Conservation (phyloP, 2,329 filamentous ascomycete genomes). For the Fusarium sp. region DNA sequence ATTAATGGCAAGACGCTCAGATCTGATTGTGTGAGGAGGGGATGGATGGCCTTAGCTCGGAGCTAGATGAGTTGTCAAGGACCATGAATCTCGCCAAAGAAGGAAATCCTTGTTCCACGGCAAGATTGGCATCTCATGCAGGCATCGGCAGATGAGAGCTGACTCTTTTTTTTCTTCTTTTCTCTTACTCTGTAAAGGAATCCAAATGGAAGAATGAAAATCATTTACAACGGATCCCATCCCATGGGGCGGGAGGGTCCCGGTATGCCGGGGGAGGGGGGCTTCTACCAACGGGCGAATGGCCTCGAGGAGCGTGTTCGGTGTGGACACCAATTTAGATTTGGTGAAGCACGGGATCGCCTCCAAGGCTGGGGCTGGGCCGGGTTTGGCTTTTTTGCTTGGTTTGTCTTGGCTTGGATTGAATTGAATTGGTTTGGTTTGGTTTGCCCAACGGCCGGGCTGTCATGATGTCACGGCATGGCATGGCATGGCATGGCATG, state of each 20-base stretch:
- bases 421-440: conserved; percentile 2
- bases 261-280: conserved; percentile 4
- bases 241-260: background rate
- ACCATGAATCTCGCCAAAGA: conserved; percentile 18
- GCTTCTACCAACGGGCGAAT: conserved; percentile 18
- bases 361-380: conserved; percentile 3
- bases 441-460: conserved; percentile 2
- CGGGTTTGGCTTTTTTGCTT: background rate
- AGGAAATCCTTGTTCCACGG: conserved; percentile 17
- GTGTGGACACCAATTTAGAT: conserved; percentile 39
- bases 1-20: conserved; percentile 24
- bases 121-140: conserved; percentile 38
- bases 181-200: conserved; percentile 5
- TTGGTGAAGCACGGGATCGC: conserved; percentile 23
- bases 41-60: conserved; percentile 10
- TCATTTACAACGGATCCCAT: conserved; percentile 11
- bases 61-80: conserved; percentile 39
- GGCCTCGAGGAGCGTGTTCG: conserved; percentile 34
- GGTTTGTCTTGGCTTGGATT: background rate
- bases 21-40: conserved; percentile 19
- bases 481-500: background rate
- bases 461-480: background rate
- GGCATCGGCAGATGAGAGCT: conserved; percentile 5
- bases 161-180: background rate
- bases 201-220: conserved; percentile 13